Base-by-base conservation (phyloP, 129 eudicot genomes). In the Logfia minima region DNA sequence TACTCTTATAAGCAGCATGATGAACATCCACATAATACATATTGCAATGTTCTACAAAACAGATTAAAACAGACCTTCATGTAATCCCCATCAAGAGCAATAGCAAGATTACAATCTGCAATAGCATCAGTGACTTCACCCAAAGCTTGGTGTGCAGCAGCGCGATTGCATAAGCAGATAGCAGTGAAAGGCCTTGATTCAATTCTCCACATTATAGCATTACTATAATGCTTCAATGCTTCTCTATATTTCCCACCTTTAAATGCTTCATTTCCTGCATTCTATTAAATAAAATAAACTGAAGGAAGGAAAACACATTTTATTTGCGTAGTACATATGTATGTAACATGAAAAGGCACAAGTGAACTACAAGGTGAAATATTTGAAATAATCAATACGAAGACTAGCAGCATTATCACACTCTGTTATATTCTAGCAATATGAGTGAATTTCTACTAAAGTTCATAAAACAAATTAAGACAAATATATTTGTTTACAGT, bases 21-120 rank as follows among this genome's bases (percentile, higher is more conserved):
- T 34, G 29, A 72, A 24, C 16, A 6, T 2, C 41, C 41, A 35
- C 41, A 35, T 35, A 35, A 0, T 11, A 61, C 2, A 61, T 61
- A 24, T 10, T 26, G 17, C 55, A 4, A 39, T 21, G 22, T 66
- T 26, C 24, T 9, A 51, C 16, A 31, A 16, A 31, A 52, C 7
- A 48, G 2, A 32, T 10, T 16, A 43, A 53, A 71, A 39, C 80
- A 21, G 71, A 93, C 98, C 97, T 93, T 93, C 71, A 68, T 59
- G 79, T 93, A 90, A 66, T 74, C 85, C 24, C 77, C 87, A 64
- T 93, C 91, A 53, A 93, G 93, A 78, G 98, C 96, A 17, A 93
- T 85, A 80, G 97, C 96, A n/a, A 93, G 78, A 81, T 91, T 90
- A 80, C 98, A 93, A 87, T 93, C 98, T 59, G 96, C 84, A 86